Evolutionary conservation across 2,329 filamentous ascomycete species (phyloP).

Genomic region (Teratosphaeria zuluensis): DNA sequence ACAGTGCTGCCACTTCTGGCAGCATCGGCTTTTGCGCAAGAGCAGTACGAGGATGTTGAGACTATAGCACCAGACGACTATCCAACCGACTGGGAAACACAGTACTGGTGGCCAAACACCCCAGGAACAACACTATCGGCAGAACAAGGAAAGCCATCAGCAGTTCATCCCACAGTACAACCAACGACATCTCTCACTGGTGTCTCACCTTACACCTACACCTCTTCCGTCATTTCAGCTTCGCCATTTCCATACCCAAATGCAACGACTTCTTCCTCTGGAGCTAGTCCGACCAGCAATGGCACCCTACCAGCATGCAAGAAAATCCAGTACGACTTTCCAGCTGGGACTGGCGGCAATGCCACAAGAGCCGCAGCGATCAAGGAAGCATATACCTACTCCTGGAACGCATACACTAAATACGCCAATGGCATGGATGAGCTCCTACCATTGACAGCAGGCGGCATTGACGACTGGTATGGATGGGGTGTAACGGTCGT

Average conservation of each 20-base stretch:
- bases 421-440: slow-evolving; percentile 48
- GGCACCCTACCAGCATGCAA: slow-evolving; percentile 3
- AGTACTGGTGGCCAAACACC: not conserved
- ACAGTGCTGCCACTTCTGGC: not conserved
- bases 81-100: not conserved
- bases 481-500: slow-evolving; percentile 82
- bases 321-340: slow-evolving; percentile 6
- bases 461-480: slow-evolving; percentile 42
- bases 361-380: slow-evolving; percentile 39
- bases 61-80: not conserved
- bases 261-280: not conserved
- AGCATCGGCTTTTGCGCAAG: not conserved
- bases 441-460: slow-evolving; percentile 55
- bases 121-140: slow-evolving; percentile 1
- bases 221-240: not conserved
- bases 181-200: slow-evolving; percentile 1
- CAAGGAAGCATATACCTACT: slow-evolving; percentile 57
- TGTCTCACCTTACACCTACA: slow-evolving; percentile 3
- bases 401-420: not conserved
- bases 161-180: not conserved
- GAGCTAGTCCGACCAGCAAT: slow-evolving; percentile 1
- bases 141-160: not conserved
- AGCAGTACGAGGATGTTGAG: not conserved
- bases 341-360: slow-evolving; percentile 4
- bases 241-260: slow-evolving; percentile 1